phyloP scores from a whole-genome alignment of 495 filamentous ascomycete genomes.

The Aspergillus affinis region DNA sequence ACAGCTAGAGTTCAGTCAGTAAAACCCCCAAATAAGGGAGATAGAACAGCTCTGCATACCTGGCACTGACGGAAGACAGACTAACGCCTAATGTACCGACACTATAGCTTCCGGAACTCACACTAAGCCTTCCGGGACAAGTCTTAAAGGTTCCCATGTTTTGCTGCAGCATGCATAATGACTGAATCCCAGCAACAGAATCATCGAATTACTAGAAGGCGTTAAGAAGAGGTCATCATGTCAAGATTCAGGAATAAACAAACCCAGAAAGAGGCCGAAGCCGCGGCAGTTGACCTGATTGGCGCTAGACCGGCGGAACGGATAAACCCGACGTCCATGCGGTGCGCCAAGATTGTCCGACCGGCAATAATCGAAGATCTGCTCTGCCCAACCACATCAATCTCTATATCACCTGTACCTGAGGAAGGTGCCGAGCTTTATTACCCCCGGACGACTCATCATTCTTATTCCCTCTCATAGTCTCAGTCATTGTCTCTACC shows the following conservation, averaged over 20 bases:
- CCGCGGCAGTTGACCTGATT: constrained; percentile 7
- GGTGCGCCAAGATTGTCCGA: constrained; percentile 22
- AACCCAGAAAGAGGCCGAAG: no score
- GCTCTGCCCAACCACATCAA: constrained; percentile 20
- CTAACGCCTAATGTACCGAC: no score
- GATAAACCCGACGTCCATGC: constrained; percentile 15
- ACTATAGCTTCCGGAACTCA: not conserved
- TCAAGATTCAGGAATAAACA: no score
- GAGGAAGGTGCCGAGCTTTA: no score
- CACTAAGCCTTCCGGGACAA: constrained; percentile 21
- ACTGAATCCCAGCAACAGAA: not conserved
- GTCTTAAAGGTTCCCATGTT: constrained; percentile 26
- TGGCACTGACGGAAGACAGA: not conserved
- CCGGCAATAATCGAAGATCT: constrained; percentile 20
- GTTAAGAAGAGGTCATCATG: no score
- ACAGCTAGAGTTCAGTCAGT: no score
- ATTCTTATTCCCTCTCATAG: not conserved
- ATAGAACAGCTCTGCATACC: no score
- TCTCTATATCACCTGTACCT: constrained; percentile 22
- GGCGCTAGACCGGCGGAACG: constrained; percentile 15
- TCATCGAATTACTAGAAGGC: not conserved
- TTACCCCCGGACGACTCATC: not conserved
- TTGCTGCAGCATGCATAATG: constrained; percentile 25
- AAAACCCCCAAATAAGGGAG: no score
- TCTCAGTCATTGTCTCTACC: not conserved